Evolutionary conservation across 2,329 filamentous ascomycete genomes (phyloP), one percentile per base, ranked within the genome.

Genomic region (Immersiporthe knoxdaviesiana): DNA sequence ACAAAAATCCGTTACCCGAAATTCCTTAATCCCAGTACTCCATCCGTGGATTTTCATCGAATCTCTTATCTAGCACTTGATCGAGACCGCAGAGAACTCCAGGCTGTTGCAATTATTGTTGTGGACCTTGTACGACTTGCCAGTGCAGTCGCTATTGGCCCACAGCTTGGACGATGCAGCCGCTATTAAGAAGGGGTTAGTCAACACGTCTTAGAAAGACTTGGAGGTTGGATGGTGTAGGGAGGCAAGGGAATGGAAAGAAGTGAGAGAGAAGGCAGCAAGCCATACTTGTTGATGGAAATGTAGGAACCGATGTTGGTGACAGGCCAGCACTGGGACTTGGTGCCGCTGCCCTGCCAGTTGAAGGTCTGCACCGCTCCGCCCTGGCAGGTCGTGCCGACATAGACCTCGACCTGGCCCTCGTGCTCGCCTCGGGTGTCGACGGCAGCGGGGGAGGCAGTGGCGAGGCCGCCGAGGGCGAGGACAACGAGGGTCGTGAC

Each of bases 141-240:
- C 52, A 16, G 24, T 30, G 52, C 52, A 56, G 14, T 30, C 52
- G 6, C 14, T 56, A 24, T 54, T 27, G 50, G n/a, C n/a, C 50
- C 50, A 54, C 50, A 54, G 50, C 50, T 27, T 54, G 50, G 50
- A 27, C n/a, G n/a, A 11, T 54, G 24, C 50, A 54, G 50, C 50
- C 47, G n/a, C 47, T 50, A 27, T 14, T 8, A 14, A 54, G n/a
- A 54, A 18, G 24, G 21, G n/a, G 10, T 54, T 27, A 27, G 50
- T 12, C 6, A n/a, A 47, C 7, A 10, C 21, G 21, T n/a, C 18
- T 11, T 1, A n/a, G 44, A 47, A 47, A n/a, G 6, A 16, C 18
- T 47, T 35, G 16, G 18, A 21, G 41, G 5, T 7, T 21, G 18
- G 18, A 47, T 47, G 44, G 44, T 39, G 11, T 39, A 10, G 21